These are phyloP conservation scores for Lyophyllum shimeji DNA, from an alignment of 768 basidiomycete genomes.

Conservation along the genomic window DNA sequence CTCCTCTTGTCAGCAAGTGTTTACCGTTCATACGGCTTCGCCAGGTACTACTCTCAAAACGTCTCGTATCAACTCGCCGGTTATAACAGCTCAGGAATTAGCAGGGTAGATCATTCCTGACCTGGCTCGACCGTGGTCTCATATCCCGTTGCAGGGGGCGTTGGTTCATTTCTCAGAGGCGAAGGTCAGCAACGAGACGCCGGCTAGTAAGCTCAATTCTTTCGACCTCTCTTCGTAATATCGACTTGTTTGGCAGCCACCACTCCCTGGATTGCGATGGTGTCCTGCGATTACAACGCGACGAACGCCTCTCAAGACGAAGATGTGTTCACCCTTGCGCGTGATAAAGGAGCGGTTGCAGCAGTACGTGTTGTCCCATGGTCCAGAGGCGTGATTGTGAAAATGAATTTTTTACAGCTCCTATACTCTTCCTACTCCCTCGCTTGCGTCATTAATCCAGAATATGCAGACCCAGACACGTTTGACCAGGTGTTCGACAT, in stretches of 20 bases:
- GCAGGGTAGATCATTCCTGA: constrained; percentile 41
- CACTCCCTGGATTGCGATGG: constrained; percentile 91
- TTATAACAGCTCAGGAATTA: constrained; percentile 46
- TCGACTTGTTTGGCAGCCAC: constrained; percentile 37
- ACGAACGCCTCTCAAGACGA: constrained; percentile 56
- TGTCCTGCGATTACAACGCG: constrained; percentile 79
- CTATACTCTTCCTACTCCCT: constrained; percentile 74
- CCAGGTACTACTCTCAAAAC: constrained; percentile 49
- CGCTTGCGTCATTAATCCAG: constrained; percentile 73
- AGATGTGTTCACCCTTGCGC: constrained; percentile 84
- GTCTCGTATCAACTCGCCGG: constrained; percentile 64
- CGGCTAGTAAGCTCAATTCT: constrained; percentile 39
- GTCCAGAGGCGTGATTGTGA: not conserved
- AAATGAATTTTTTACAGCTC: constrained; percentile 44
- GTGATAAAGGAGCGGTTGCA: constrained; percentile 75
- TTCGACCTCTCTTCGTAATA: not conserved
- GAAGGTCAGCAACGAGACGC: constrained; percentile 42
- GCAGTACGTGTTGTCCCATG: constrained; percentile 50
- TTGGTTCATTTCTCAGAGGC: constrained; percentile 83
- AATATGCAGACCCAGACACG: constrained; percentile 58
- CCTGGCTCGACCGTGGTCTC: not conserved
- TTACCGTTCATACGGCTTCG: not conserved
- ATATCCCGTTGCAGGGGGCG: constrained; percentile 55
- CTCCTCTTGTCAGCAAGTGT: not conserved
- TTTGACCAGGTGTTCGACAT: constrained; percentile 79